Base-by-base conservation (phyloP, 2,329 filamentous ascomycete genomes). In the Trichoderma koningii region DNA sequence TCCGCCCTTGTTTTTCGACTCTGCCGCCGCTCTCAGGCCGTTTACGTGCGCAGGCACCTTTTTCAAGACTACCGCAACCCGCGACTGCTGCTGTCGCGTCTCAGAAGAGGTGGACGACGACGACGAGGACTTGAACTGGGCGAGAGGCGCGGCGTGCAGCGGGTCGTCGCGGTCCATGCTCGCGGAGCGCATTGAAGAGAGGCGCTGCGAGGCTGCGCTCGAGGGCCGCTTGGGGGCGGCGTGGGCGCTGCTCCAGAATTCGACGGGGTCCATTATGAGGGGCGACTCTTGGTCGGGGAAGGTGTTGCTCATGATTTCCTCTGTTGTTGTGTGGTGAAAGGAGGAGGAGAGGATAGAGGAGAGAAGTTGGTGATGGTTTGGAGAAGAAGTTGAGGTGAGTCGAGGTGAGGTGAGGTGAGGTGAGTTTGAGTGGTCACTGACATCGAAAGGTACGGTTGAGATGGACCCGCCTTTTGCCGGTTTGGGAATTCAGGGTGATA, bases 151-250 rank as follows among this genome's bases (percentile, higher is more conserved):
- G 12, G 59, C 50, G 7, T 66, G 62, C 15, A 73, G 47, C 21
- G 71, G 69, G 15, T 72, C 72, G 15, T 70, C 70, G 1, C 65
- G 69, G n/a, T 69, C 69, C 6, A 66, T 41, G 38, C 67, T 71
- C 10, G 12, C 44, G 19, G 51, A 44, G 51, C 61, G 61, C 45
- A 23, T 7, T 1, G 34, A 28, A 2, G 14, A 38, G 34, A 38
- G 12, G 34, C 34, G n/a, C 4, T 21, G 28, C 14, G 61, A 38
- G 12, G 44, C 19, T 30, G 52, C 47, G 17, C 28, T 64, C 1
- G 51, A 53, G n/a, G 61, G 51, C 17, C 26, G 41, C 23, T 34
- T 23, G 41, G 28, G 21, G 12, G 52, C 38, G 34, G 34, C 10
- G 7, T 12, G 10, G 34, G 34, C 21, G 9, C 17, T 64, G 21